Evolutionary conservation across 2,329 filamentous ascomycete genomes (phyloP).

Genomic region (Hypoxylon sp.): DNA sequence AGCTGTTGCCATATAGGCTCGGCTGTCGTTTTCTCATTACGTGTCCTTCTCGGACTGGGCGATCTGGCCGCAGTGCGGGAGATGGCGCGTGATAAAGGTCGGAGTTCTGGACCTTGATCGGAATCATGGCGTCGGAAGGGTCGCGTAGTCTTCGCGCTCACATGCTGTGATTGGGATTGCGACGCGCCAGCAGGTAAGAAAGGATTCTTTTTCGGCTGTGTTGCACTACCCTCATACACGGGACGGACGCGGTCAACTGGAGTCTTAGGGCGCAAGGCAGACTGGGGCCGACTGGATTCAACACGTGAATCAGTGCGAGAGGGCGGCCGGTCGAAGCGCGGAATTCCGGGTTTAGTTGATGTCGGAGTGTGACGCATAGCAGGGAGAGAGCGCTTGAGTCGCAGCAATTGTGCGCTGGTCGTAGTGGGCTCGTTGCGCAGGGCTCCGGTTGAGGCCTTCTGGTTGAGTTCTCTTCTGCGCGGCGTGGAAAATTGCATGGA

Average conservation of each 20-base stretch:
- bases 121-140: slow-evolving; percentile 86
- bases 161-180: slow-evolving; percentile 81
- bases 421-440: slow-evolving; percentile 73
- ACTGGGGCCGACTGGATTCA: slow-evolving; percentile 65
- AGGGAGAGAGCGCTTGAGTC: slow-evolving; percentile 75
- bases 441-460: slow-evolving; percentile 66
- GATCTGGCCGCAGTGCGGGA: slow-evolving; percentile 71
- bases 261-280: slow-evolving; percentile 74
- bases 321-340: slow-evolving; percentile 69
- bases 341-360: slow-evolving; percentile 62
- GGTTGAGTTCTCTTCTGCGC: slow-evolving; percentile 69
- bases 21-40: slow-evolving; percentile 57
- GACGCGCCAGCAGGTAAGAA: slow-evolving; percentile 85
- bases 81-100: slow-evolving; percentile 68
- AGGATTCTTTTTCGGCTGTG: slow-evolving; percentile 71
- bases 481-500: slow-evolving; percentile 71
- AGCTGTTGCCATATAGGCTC: slow-evolving; percentile 74
- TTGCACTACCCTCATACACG: slow-evolving; percentile 64
- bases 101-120: slow-evolving; percentile 73
- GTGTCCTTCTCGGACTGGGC: slow-evolving; percentile 65
- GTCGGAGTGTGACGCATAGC: slow-evolving; percentile 67
- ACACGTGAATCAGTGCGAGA: slow-evolving; percentile 69
- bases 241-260: slow-evolving; percentile 73
- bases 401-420: slow-evolving; percentile 73
- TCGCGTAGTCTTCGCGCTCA: slow-evolving; percentile 77